Percentiles rank a stretch among this genome's conserved stretches.
Evolutionary conservation across 768 basidiomycete genomes (phyloP).

Genomic region (Xerocomus spinulosus): DNA sequence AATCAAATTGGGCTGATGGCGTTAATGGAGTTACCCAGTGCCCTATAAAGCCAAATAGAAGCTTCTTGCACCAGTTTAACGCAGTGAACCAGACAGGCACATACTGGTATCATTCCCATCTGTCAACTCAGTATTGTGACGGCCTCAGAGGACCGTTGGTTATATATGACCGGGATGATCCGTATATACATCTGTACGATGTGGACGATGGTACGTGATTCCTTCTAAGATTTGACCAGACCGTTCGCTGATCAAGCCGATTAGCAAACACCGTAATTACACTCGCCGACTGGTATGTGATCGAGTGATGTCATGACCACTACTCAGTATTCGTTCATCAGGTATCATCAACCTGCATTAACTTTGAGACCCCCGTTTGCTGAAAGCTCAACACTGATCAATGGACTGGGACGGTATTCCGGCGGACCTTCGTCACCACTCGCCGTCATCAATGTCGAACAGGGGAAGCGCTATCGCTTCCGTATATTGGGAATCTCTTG

Average conservation of each 20-base stretch:
- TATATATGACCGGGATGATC: slow-evolving; percentile 42
- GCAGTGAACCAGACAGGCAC: no score
- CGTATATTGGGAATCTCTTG: slow-evolving; percentile 34
- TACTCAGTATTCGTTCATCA: slow-evolving; percentile 1
- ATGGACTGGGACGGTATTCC: slow-evolving; percentile 26
- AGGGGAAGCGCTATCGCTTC: slow-evolving; percentile 36
- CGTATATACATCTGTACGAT: slow-evolving; percentile 36
- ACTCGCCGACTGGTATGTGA: slow-evolving; percentile 26
- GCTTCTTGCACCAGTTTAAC: no score
- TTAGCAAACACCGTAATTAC: slow-evolving; percentile 41
- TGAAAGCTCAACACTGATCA: no score
- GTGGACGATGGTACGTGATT: slow-evolving; percentile 37
- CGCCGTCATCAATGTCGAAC: slow-evolving; percentile 31
- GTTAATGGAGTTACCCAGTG: no score
- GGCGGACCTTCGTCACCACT: slow-evolving; percentile 26
- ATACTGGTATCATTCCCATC: no score
- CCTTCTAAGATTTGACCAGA: no score
- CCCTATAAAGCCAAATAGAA: no score
- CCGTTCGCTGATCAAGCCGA: no score
- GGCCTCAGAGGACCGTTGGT: no score
- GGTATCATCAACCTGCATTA: no score
- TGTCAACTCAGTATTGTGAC: no score
- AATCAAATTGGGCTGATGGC: no score
- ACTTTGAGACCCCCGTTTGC: slow-evolving; percentile 9
- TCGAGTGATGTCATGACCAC: slow-evolving; percentile 26